Conservation (phyloP, 163 green algal species). For the Volvox carteri region DNA sequence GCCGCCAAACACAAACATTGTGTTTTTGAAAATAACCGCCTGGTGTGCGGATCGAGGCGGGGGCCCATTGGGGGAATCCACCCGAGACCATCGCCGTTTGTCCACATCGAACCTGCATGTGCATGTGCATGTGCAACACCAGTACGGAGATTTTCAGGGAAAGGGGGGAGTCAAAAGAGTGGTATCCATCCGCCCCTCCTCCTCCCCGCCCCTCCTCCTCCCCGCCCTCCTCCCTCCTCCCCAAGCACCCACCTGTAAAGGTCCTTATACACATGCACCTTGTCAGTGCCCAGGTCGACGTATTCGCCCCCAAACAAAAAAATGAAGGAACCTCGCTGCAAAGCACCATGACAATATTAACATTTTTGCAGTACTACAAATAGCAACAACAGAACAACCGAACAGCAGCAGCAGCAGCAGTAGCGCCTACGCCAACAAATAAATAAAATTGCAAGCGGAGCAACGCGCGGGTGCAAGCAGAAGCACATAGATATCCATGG, state of each 20-base stretch:
- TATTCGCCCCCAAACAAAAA: conserved; percentile 95
- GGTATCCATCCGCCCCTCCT: too few species aligned
- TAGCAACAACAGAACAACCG: neutral
- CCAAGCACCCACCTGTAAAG: conserved; percentile 79
- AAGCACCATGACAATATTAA: neutral
- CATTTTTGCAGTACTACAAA: neutral
- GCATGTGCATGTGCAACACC: too few species aligned
- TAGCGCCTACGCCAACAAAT: too few species aligned
- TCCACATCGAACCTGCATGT: conserved; percentile 67
- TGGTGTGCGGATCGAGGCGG: conserved; percentile 64
- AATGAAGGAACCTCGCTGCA: conserved; percentile 73
- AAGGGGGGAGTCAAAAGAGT: neutral
- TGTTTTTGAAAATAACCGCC: conserved; percentile 82
- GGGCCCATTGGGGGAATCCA: conserved; percentile 71
- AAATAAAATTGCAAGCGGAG: too few species aligned
- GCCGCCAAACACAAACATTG: conserved; percentile 95
- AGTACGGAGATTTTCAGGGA: neutral
- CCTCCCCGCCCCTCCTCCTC: too few species aligned
- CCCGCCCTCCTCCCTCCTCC: too few species aligned
- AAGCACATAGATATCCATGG: too few species aligned
- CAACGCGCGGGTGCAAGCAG: too few species aligned
- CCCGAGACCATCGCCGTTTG: conserved; percentile 77
- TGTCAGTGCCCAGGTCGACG: conserved; percentile 84
- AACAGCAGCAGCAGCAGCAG: too few species aligned
- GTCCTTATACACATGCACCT: conserved; percentile 89